Evolutionary conservation across 2,329 filamentous ascomycete species (phyloP).

Genomic region (Monilinia fructicola): DNA sequence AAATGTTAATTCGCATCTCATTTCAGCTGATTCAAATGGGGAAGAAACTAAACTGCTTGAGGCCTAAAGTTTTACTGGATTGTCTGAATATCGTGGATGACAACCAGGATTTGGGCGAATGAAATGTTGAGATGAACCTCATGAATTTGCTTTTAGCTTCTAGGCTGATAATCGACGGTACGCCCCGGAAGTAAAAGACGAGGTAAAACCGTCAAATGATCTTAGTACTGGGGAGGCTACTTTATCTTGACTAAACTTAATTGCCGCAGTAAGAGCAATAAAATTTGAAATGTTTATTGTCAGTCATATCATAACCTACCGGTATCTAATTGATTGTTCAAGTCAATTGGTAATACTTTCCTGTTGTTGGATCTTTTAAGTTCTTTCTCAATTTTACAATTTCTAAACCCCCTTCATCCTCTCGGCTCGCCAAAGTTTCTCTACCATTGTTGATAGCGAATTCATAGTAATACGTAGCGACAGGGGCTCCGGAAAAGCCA

Average conservation of each 20-base stretch:
- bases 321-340: background rate
- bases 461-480: background rate
- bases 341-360: background rate
- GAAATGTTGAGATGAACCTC: background rate
- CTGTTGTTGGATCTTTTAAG: background rate
- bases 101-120: conserved; percentile 3
- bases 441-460: conserved; percentile 1
- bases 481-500: background rate
- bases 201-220: conserved; percentile 21
- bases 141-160: conserved; percentile 10
- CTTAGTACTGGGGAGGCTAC: background rate
- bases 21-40: conserved; percentile 13
- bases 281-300: background rate
- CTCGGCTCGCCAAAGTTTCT: conserved; percentile 14
- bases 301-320: background rate
- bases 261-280: background rate
- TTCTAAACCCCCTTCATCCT: conserved; percentile 6
- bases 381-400: background rate
- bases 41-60: conserved; percentile 5
- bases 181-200: conserved; percentile 10
- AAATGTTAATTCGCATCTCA: conserved; percentile 19
- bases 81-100: conserved; percentile 10
- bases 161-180: conserved; percentile 13
- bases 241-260: background rate
- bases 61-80: conserved; percentile 16